phyloP scores from a whole-genome alignment of 2,329 filamentous ascomycete genomes.

The Gremmenia infestans region DNA sequence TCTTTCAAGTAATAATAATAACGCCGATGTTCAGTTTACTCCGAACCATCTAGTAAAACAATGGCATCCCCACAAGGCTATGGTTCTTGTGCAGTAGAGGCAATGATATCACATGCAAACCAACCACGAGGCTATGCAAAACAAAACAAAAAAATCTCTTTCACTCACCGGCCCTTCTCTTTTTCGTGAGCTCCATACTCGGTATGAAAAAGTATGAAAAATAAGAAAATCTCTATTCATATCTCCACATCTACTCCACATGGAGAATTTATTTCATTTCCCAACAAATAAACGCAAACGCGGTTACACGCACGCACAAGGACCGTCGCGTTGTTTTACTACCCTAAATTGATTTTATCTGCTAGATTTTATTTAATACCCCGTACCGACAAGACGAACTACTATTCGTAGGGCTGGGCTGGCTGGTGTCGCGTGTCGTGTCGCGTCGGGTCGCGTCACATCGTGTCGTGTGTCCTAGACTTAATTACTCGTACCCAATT shows the following conservation, averaged over 20 bases:
- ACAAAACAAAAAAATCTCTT: neutral
- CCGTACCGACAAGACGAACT: too few species aligned
- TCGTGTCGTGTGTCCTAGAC: too few species aligned
- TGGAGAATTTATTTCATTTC: neutral
- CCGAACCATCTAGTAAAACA: neutral
- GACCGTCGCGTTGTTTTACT: too few species aligned
- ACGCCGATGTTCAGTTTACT: neutral
- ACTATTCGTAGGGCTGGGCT: too few species aligned
- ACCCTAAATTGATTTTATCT: too few species aligned
- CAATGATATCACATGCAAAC: neutral
- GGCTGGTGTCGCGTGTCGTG: too few species aligned
- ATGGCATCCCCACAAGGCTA: slow-evolving; percentile 4
- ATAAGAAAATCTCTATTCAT: neutral
- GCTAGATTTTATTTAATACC: too few species aligned
- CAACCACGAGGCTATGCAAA: slow-evolving; percentile 2
- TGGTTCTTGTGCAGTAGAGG: neutral
- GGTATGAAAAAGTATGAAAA: neutral
- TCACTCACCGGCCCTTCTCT: slow-evolving; percentile 6
- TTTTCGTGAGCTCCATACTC: neutral
- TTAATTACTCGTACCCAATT: too few species aligned
- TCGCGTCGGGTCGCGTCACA: too few species aligned
- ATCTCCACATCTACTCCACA: neutral
- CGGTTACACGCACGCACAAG: too few species aligned
- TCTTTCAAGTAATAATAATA: neutral
- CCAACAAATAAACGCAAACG: neutral